Evolutionary conservation across 441 rosid species (phyloP), one percentile per base, ranked within the genome.

Genomic region (Francoa sonchifolia): DNA sequence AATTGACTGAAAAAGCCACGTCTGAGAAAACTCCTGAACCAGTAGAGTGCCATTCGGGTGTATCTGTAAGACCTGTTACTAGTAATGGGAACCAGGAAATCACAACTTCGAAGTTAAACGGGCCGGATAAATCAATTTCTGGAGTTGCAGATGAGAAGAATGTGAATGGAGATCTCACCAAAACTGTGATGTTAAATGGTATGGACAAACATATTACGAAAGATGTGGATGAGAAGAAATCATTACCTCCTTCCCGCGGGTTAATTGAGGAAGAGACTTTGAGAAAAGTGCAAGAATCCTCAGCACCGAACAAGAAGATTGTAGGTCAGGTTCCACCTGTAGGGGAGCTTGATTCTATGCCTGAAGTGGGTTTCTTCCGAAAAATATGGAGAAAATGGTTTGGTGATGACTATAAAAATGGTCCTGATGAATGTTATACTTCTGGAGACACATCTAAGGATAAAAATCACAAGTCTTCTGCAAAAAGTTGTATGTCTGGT

Each of bases 361-460:
- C 59, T 45, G 55, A 62, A 19, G 52, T 48, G 13, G 62, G 67
- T 0, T 31, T 66, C 43, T 33, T 67, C 10, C 45, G 47, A 48
- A 72, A 55, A 53, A 12, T 67, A 22, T 47, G 67, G 65, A 60
- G 25, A 48, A 44, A 30, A 48, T 77, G 72, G 73, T 72, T 57
- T 61, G 69, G 73, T 8, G 39, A 59, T 19, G 32, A 35, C n/a
- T n/a, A n/a, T n/a, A n/a, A n/a, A n/a, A n/a, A n/a, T n/a, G n/a
- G n/a, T n/a, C n/a, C n/a, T 14, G 50, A 57, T 39, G 52, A 42
- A 20, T 6, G 19, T 49, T 31, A 8, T 25, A 35, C 28, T 31
- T 49, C 62, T 45, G 52, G 43, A 43, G 58, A 50, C 56, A 32
- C 21, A 37, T 49, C 39, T 3, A 42, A 42, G 40, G 45, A 44